Base-by-base conservation (phyloP, 306 rosid species). In the Dalbergia cultrata region DNA sequence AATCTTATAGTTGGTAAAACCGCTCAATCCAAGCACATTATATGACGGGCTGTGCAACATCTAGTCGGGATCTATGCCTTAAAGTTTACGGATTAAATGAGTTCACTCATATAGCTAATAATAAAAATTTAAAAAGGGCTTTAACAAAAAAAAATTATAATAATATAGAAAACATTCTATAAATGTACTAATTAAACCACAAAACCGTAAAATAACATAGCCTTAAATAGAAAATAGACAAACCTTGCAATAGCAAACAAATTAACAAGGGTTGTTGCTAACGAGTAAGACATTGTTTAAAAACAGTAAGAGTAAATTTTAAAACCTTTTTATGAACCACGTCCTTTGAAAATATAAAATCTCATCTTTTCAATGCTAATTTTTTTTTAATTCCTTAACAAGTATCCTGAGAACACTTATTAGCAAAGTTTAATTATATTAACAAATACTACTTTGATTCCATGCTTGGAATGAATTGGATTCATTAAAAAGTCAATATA, bases 11-110 rank as follows among this genome's bases (percentile, higher is more conserved):
- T 14, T 31, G 47, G 26, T 17, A 54, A 56, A 56, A 37, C 0
- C 17, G 34, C 18, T 34, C 63, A 54, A 44, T 61, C 14, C 26
- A 64, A 4, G 3, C 70, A 35, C 70, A 37, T 13, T 35, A 35
- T 16, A 49, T 43, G 9, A 8, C 9, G 8, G 13, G 49, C 9
- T 43, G 9, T 8, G 66, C 14, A 59, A 22, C n/a, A 19, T 60
- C 67, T 16, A 59, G 14, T 19, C 1, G 43, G 60, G 60, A 5
- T 43, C 44, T 45, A 75, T 62, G 53, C 21, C 18, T 35, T n/a
- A 52, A 9, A 9, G 21, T 37, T 59, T 60, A 59, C 56, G n/a
- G 13, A 59, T 18, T 52, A 76, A 64, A 76, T 4, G 72, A 35
- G 17, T 18, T 76, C 13, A 19, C 33, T 18, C 52, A 17, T 64